A percentile compares a stretch with the other conserved stretches of the same genome.
Conservation (phyloP, 441 rosid species). For the Brassica hybrid region DNA sequence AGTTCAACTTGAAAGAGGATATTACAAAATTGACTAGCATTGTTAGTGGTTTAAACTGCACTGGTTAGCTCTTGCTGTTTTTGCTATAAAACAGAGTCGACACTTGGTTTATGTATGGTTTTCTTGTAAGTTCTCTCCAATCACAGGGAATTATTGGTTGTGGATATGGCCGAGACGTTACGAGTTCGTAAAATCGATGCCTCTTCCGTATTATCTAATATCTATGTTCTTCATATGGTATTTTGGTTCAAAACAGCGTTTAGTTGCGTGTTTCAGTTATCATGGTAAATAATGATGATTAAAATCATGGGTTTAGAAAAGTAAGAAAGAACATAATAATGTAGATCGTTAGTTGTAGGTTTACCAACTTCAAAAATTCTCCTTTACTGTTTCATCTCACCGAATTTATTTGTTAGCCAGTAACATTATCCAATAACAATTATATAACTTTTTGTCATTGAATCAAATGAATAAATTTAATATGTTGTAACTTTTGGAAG, state of each 20-base stretch:
- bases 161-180: neutral
- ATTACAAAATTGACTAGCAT: neutral
- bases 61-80: neutral
- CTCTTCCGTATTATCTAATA: neutral
- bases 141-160: neutral
- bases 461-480: neutral
- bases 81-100: neutral
- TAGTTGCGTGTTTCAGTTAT: neutral
- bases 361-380: constrained; percentile 29
- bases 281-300: constrained; percentile 17
- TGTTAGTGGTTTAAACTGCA: neutral
- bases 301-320: constrained; percentile 10
- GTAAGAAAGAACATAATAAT: constrained; percentile 34
- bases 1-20: neutral
- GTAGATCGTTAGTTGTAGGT: constrained; percentile 29
- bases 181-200: neutral
- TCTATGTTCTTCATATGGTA: neutral
- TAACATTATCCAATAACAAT: neutral
- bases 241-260: neutral
- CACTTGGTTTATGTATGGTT: neutral
- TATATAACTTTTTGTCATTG: neutral
- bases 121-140: neutral
- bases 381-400: constrained; percentile 23
- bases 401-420: neutral
- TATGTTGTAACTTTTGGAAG: neutral